phyloP scores from a whole-genome alignment of 805 yeast genomes.

The Starmerella stigmatis region DNA sequence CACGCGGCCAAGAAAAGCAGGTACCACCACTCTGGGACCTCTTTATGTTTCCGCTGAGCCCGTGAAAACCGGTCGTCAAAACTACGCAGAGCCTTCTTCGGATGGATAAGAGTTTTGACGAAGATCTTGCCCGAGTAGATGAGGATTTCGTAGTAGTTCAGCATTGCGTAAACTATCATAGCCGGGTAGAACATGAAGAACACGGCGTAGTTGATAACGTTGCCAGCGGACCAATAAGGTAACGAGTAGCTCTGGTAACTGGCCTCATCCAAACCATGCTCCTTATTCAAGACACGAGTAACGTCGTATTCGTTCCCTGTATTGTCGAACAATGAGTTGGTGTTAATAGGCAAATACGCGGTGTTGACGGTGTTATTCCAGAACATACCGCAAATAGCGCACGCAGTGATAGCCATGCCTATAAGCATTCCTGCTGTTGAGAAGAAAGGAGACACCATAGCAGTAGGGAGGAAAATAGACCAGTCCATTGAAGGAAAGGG shows the following conservation, averaged over 20 bases:
- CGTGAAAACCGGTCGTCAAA: slow-evolving; percentile 46
- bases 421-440: slow-evolving; percentile 28
- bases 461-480: slow-evolving; percentile 34
- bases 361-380: slow-evolving; percentile 43
- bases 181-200: slow-evolving; percentile 47
- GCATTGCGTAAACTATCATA: slow-evolving; percentile 40
- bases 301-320: slow-evolving; percentile 38
- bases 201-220: slow-evolving; percentile 47
- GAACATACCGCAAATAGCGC: slow-evolving; percentile 29
- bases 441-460: slow-evolving; percentile 38
- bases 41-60: slow-evolving; percentile 47
- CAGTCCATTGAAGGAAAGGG: slow-evolving; percentile 44
- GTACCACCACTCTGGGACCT: slow-evolving; percentile 43
- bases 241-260: slow-evolving; percentile 48
- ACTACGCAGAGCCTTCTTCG: slow-evolving; percentile 27
- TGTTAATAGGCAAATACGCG: slow-evolving; percentile 43
- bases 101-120: not conserved
- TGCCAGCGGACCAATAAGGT: slow-evolving; percentile 54
- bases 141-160: slow-evolving; percentile 30
- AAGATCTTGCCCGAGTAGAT: slow-evolving; percentile 11
- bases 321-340: slow-evolving; percentile 34
- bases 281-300: slow-evolving; percentile 38
- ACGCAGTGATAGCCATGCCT: slow-evolving; percentile 33
- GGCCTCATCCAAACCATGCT: slow-evolving; percentile 36
- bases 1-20: slow-evolving; percentile 33